Evolutionary conservation across 2,329 filamentous ascomycete species (phyloP), one percentile per base, ranked within the genome.

Genomic region (Fusarium sp.): DNA sequence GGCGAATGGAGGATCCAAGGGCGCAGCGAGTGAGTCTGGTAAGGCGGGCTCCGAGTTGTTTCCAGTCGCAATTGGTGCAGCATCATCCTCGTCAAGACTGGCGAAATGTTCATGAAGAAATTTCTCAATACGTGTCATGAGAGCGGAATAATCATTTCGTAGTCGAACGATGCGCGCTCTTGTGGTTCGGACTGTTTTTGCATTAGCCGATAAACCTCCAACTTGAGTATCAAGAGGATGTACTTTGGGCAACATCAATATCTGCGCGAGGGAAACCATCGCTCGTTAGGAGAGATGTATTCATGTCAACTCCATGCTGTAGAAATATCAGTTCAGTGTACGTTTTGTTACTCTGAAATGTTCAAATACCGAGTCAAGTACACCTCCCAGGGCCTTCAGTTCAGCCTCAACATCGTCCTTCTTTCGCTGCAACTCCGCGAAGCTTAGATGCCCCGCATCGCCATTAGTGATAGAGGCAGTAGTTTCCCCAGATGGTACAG

Each of bases 181-280:
- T 36, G 94, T 97, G n/a, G 93, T 97, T 64, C 96, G 92, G 76
- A 99, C 93, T 96, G 32, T 53, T 43, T n/a, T 21, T 19, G 6
- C 39, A 45, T 74, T 49, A 77, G 68, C 51, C 43, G 45, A 8
- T 14, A 21, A 36, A 19, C 34, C 42, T 26, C 34, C 11, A 50
- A 50, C 28, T 17, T 32, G 55, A 84, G n/a, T 44, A 7, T 47
- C 12, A 17, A 48, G 30, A 42, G 28, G 32, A 17, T 53, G 69
- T 88, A 96, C 93, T 96, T 81, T 97, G 95, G 24, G 96, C 91
- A 65, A 99, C 91, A 77, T 99, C 96, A 67, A 99, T 90, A 79
- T 99, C 96, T 73, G 92, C 90, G 76, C 96, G 88, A 30, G 96
- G 96, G 77, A 93, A 99, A 46, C 96, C 96, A 79, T 98, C 96